Conservation (phyloP, 495 filamentous ascomycete genomes). For the Aspergillus biplanus region DNA sequence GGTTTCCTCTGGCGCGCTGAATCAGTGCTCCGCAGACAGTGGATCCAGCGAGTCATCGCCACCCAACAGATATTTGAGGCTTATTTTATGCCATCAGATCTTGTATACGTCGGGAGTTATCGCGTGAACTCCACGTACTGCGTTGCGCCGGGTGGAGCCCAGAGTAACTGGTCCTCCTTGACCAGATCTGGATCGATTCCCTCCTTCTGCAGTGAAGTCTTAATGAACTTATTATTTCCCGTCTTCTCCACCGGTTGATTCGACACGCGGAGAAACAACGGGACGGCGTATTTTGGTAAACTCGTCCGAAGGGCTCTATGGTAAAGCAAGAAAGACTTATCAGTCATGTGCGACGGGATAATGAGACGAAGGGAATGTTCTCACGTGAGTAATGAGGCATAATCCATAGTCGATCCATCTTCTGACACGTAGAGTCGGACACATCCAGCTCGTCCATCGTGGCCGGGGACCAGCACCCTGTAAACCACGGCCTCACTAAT, state of each 20-base stretch:
- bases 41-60: too few species aligned
- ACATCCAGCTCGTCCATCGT: too few species aligned
- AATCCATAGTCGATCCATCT: too few species aligned
- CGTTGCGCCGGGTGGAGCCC: background rate
- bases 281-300: background rate
- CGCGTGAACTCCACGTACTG: background rate
- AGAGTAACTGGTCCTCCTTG: background rate
- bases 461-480: too few species aligned
- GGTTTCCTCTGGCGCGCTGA: too few species aligned
- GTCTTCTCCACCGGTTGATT: background rate
- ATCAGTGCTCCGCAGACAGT: too few species aligned
- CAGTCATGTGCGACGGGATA: background rate
- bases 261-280: background rate
- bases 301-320: background rate
- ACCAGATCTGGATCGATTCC: slow-evolving; percentile 1
- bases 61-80: too few species aligned
- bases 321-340: background rate
- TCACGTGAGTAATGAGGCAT: background rate
- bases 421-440: too few species aligned
- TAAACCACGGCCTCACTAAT: too few species aligned
- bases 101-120: background rate
- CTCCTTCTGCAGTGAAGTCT: background rate
- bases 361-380: background rate
- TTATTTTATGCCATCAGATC: too few species aligned
- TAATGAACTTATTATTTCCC: background rate